Base-by-base conservation (phyloP, 179 eudicot species). In the Beta corolliflora region DNA sequence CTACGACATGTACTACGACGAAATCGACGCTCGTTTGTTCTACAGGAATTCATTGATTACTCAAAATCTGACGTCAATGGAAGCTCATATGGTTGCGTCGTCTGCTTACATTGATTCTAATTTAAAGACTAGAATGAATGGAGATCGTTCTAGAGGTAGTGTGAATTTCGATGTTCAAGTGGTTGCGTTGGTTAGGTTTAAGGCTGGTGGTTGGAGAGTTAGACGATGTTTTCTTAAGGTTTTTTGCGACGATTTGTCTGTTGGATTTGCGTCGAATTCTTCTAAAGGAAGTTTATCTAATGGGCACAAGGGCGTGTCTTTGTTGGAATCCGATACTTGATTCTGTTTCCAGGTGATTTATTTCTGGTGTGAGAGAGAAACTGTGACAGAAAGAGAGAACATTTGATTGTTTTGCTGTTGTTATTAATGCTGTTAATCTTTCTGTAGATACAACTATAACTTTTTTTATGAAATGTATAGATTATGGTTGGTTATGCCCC, bases 151-250 rank as follows among this genome's bases (percentile, higher is more conserved):
- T 0, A 52, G 29, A 16, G 89, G 90, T 7, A 58, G 9, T 16
- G 86, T 89, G 15, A 74, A 61, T 10, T 86, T 89, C 15, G 73
- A 83, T 44, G 68, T 86, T 5, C 85, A 75, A 36, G 58, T 87
- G 74, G 29, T 81, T 58, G 89, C 84, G 0, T 3, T 82, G 10
- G 90, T 80, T 23, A 73, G 83, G 74, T 89, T 89, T 41, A 86
- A 86, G 72, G 69, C 86, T 7, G 87, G 89, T 5, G 84, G 82
- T 0, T 89, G 89, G 91, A 77, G 89, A 70, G 83, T 76, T 12
- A 48, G 85, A 45, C 55, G 67, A 53, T 65, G 87, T 41, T 58
- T 58, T 68, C 68, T 87, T 66, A 81, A 85, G 77, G 85, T 87
- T 77, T 87, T 23, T 50, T 87, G 89, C 53, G 83, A 79, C 11